Evolutionary conservation across 208 protist species (phyloP).

Genomic region (Novymonas esmeraldas): DNA sequence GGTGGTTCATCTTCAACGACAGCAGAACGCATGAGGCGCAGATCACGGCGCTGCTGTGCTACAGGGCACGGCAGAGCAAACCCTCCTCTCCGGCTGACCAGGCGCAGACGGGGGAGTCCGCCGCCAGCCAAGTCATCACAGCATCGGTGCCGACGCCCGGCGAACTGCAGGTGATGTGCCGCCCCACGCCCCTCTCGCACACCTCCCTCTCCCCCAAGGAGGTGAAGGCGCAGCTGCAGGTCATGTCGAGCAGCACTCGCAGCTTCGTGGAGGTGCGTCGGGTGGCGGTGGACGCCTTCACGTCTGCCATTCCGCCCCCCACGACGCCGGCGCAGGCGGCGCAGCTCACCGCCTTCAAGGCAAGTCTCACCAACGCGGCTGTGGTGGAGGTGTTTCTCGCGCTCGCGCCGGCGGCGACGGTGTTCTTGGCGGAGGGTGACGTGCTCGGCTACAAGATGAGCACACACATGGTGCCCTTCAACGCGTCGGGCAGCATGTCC

Average conservation of each 20-base stretch:
- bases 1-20: constrained; percentile 69
- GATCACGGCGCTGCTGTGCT: constrained; percentile 38
- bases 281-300: constrained; percentile 3
- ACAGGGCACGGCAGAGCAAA: background rate
- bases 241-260: constrained; percentile 21
- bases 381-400: constrained; percentile 29
- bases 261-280: constrained; percentile 32
- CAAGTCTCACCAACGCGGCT: background rate
- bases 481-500: constrained; percentile 36
- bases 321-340: constrained; percentile 6
- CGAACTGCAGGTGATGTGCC: constrained; percentile 28
- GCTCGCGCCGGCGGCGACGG: constrained; percentile 39
- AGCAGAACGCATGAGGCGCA: constrained; percentile 55
- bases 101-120: background rate
- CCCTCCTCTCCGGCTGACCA: background rate
- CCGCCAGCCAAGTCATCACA: background rate
- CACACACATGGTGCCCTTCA: constrained; percentile 35
- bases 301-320: constrained; percentile 13
- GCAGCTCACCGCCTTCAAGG: constrained; percentile 16
- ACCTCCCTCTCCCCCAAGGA: constrained; percentile 8
- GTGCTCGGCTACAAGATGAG: constrained; percentile 36
- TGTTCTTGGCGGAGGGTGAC: constrained; percentile 31
- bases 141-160: background rate
- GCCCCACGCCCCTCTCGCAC: constrained; percentile 27
- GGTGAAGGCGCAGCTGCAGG: constrained; percentile 13